Evolutionary conservation across 2,329 filamentous ascomycete genomes (phyloP), one percentile per base, ranked within the genome.

Genomic region (Tympanopsis confertula): DNA sequence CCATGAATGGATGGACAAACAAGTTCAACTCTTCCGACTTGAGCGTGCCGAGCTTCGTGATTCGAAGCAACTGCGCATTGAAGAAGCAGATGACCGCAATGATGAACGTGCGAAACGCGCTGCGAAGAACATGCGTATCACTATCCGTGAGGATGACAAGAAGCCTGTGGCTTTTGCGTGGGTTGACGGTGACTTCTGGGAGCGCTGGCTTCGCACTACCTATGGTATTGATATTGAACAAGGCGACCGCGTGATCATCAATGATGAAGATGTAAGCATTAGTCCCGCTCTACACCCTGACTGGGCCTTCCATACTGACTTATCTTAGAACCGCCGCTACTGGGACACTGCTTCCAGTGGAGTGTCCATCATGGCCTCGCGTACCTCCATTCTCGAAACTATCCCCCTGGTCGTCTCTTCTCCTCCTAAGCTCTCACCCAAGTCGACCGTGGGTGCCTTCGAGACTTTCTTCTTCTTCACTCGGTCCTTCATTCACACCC

Each of bases 151-250:
- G 53, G 75, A 86, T 38, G 79, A 87, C 53, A 81, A 82, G 48
- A 94, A 89, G 57, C 84, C 94, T 54, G 87, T 96, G 30, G 76
- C 78, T 5, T 98, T 98, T 59, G 91, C 91, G 12, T 98, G 91
- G 91, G 86, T 96, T 12, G 91, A 98, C 55, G 87, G 88, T 37
- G 75, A 86, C 5, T 96, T 96, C 59, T 98, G 91, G 91, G 88
- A 96, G 59, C 76, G 89, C 44, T 98, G 91, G 91, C 77, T 98
- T 45, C 74, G 82, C 47, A 88, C 82, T n/a, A 95, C 89, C 0
- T 98, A 94, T 53, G 89, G 89, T 39, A 82, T 96, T 47, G 84
- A 93, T 49, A 79, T 91, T 43, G 79, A 74, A 52, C 79, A 91
- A 44, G 88, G 89, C 35, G 91, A 96, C 58, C 78, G 86, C 44